Evolutionary conservation across 1,284 basidiomycete species (phyloP).

Genomic region (Ustilago cynodontis): DNA sequence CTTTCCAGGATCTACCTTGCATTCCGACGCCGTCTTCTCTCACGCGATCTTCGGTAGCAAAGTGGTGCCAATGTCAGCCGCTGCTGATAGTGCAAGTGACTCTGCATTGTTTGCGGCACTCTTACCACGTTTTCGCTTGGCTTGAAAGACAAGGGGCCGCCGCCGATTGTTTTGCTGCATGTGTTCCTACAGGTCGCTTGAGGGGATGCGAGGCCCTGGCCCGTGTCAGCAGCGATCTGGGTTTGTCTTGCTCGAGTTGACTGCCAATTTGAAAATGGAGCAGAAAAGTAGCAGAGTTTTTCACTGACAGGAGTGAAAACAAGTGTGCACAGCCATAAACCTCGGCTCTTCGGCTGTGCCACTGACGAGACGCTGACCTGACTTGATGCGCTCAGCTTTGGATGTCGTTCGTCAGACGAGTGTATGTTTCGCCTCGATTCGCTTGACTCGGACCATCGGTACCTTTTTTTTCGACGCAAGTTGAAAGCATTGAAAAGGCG

Average conservation of each 20-base stretch:
- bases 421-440: not conserved
- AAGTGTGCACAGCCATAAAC: not conserved
- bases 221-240: slow-evolving; percentile 1
- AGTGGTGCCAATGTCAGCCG: no score
- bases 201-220: not conserved
- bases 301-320: not conserved
- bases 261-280: not conserved
- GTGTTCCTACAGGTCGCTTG: not conserved
- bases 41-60: not conserved
- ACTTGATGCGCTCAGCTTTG: no score
- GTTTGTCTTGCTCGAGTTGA: not conserved
- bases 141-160: not conserved
- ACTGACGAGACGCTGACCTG: no score
- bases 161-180: not conserved
- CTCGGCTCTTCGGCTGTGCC: not conserved
- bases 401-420: not conserved
- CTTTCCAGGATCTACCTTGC: slow-evolving; percentile 9
- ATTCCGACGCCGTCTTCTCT: not conserved
- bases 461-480: no score
- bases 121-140: not conserved
- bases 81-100: not conserved
- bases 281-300: not conserved
- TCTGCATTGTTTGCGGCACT: no score
- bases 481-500: no score
- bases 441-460: not conserved